A percentile compares a stretch with the other conserved stretches of the same genome.
Evolutionary conservation across 2,329 filamentous ascomycete genomes (phyloP).

Genomic region (Calonectria hongkongensis): DNA sequence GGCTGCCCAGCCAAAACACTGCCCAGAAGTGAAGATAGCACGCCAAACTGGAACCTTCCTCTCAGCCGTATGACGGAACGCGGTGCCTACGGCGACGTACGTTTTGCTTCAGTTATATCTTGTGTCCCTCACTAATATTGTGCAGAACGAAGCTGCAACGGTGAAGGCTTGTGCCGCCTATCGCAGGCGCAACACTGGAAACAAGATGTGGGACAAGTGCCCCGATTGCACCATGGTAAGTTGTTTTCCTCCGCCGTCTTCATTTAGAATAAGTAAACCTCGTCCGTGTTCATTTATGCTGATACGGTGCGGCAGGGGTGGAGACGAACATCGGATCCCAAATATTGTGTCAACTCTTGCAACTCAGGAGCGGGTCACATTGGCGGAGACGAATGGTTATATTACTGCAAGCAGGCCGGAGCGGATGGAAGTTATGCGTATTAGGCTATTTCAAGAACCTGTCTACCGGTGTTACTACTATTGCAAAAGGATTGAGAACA

Average conservation of each 20-base stretch:
- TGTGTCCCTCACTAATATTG: background rate
- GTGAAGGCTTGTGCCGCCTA: constrained; percentile 7
- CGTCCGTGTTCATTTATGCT: background rate
- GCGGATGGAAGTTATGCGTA: constrained; percentile 1
- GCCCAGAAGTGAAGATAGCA: background rate
- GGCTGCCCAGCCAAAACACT: constrained; percentile 1
- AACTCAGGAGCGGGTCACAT: background rate
- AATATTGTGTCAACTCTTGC: background rate
- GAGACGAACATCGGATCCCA: constrained; percentile 4
- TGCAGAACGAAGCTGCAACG: constrained; percentile 12
- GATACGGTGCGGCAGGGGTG: background rate
- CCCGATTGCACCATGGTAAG: background rate
- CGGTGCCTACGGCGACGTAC: background rate
- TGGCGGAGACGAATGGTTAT: background rate
- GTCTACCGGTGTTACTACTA: background rate
- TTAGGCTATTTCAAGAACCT: background rate
- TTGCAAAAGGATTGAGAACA: background rate
- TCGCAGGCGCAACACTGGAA: background rate
- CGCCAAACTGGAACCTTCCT: background rate
- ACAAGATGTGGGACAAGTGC: background rate
- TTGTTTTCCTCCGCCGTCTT: background rate
- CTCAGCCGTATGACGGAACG: background rate
- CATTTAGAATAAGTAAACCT: background rate
- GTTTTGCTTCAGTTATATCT: background rate
- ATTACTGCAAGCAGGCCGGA: background rate